Base-by-base conservation (phyloP, 2,329 filamentous ascomycete species). In the Fusarium hostae region DNA sequence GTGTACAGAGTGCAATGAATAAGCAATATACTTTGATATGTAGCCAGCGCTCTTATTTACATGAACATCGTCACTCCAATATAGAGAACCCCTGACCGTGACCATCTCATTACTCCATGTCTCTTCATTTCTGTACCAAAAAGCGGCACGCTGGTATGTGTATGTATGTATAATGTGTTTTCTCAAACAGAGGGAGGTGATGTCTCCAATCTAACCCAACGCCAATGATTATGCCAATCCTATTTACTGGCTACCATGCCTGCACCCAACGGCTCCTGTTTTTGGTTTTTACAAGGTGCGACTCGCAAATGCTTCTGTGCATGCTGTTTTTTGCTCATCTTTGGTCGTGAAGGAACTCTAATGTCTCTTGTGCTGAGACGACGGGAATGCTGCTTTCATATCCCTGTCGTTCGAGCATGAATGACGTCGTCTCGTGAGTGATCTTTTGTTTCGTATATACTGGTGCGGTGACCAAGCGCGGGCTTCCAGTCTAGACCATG, bases 401-500 rank as follows among this genome's bases (percentile, higher is more conserved):
- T 48, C 32, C 39, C 30, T 37, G 32, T 63, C 45, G 30, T 63
- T 66, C 59, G 61, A 59, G 47, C 40, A 59, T 66, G 55, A 41
- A 66, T 60, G 64, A 64, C 61, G 59, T 63, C 52, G 59, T 73
- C 54, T 61, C 65, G 59, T 75, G 24, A 52, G 24, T n/a, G 15
- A 40, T 66, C 37, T 48, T 50, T 47, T 45, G 26, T 64, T 37
- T 55, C 56, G 45, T 54, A 52, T 58, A 7, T 56, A 26, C 51
- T 26, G 43, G 28, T 48, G 45, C 45, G 43, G 24, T 57, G 26
- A 35, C 45, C 22, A 37, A 35, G 32, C 57, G 26, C 35, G 55
- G 48, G 32, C 15, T 37, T 57, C 41, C 43, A 30, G 45, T 37
- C 62, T 81, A 90, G 61, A 95, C 92, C 91, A 94, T 97, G 80